Percentiles rank a stretch among this genome's conserved stretches.
phyloP scores from a whole-genome alignment of 352 stramenopile genomes.

The Phytopythium mirpurense region DNA sequence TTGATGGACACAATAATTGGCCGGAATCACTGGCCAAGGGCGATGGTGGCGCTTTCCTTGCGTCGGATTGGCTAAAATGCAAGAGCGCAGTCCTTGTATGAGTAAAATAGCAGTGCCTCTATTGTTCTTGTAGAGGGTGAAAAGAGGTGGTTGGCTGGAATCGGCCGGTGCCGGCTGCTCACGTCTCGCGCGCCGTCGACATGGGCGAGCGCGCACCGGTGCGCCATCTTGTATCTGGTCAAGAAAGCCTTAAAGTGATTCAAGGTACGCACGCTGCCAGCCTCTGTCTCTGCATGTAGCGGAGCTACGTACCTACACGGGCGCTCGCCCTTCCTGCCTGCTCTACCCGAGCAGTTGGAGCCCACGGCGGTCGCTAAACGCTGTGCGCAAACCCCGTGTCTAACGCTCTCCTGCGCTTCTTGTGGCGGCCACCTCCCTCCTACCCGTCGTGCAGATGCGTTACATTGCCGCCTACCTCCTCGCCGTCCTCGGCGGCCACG shows the following conservation, averaged over 20 bases:
- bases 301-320: too few species aligned
- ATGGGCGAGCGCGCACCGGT: slow-evolving; percentile 3
- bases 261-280: slow-evolving; percentile 51
- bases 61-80: slow-evolving; percentile 23
- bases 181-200: neutral
- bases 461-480: slow-evolving; percentile 97
- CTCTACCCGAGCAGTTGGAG: too few species aligned
- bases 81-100: too few species aligned
- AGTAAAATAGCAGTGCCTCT: too few species aligned
- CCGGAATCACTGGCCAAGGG: neutral
- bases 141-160: slow-evolving; percentile 39
- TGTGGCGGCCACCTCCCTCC: neutral
- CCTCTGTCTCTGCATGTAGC: too few species aligned
- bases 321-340: too few species aligned
- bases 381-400: too few species aligned
- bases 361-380: too few species aligned
- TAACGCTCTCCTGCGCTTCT: neutral
- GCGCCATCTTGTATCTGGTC: slow-evolving; percentile 88
- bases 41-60: neutral
- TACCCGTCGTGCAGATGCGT: slow-evolving; percentile 82
- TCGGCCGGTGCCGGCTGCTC: slow-evolving; percentile 15
- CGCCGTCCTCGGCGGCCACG: slow-evolving; percentile 93
- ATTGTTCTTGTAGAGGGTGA: slow-evolving; percentile 41
- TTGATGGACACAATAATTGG: slow-evolving; percentile 20
- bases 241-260: slow-evolving; percentile 91